phyloP scores from a whole-genome alignment of 1,284 basidiomycete genomes.

The Filobasidium uniguttulatum region DNA sequence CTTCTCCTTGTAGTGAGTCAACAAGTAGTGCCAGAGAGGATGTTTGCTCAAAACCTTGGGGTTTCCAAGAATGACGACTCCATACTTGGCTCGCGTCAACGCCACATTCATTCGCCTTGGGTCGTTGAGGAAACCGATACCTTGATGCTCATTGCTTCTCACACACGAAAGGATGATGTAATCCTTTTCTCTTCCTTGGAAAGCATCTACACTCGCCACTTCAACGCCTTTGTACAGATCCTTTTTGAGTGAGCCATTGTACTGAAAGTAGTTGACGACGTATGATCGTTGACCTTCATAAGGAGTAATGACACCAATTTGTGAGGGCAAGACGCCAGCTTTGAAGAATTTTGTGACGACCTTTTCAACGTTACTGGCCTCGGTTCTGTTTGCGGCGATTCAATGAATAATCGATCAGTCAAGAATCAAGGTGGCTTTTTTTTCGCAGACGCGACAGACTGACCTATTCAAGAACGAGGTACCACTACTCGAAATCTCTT shows the following conservation, averaged over 20 bases:
- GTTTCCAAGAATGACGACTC: slow-evolving; percentile 93
- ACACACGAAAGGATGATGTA: slow-evolving; percentile 98
- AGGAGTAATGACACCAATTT: slow-evolving; percentile 97
- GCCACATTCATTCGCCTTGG: slow-evolving; percentile 94
- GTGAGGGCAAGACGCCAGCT: slow-evolving; percentile 82
- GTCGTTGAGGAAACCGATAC: slow-evolving; percentile 98
- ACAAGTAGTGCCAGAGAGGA: slow-evolving; percentile 92
- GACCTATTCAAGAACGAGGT: slow-evolving; percentile 94
- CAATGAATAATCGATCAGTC: too few relatives aligned
- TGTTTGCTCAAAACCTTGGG: slow-evolving; percentile 99
- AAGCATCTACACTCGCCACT: slow-evolving; percentile 96
- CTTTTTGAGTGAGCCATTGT: slow-evolving; percentile 95
- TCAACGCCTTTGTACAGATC: slow-evolving; percentile 99
- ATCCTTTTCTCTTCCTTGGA: slow-evolving; percentile 99
- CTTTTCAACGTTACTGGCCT: slow-evolving; percentile 98
- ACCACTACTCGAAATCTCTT: slow-evolving; percentile 96
- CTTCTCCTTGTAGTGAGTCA: slow-evolving; percentile 98
- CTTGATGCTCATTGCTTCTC: slow-evolving; percentile 98
- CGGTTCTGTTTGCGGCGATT: slow-evolving; percentile 50
- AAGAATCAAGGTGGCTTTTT: too few relatives aligned
- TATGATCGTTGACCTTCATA: slow-evolving; percentile 99
- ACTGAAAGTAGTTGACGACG: slow-evolving; percentile 98
- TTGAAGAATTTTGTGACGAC: slow-evolving; percentile 99
- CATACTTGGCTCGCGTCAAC: slow-evolving; percentile 92
- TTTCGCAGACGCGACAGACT: too few relatives aligned